Evolutionary conservation across 2,329 filamentous ascomycete species (phyloP), one percentile per base, ranked within the genome.

Genomic region (Sphaerulina musiva): DNA sequence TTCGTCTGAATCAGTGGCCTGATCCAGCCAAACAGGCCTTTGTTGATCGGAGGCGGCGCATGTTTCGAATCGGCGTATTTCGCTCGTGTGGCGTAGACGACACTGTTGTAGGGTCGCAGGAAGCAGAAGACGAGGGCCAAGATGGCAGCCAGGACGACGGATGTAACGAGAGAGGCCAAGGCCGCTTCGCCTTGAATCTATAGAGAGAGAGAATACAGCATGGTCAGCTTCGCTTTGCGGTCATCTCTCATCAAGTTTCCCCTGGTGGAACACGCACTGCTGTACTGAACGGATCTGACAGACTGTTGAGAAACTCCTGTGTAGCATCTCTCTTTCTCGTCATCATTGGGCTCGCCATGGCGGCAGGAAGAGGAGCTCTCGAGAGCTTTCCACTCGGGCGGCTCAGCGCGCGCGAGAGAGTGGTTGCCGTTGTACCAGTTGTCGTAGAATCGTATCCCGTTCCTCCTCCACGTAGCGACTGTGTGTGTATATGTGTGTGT

Each of bases 51-150:
- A 10, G 93, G 93, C 14, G 92, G 93, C 8, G 87, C 82, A 74
- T 95, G 90, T 71, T 86, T 89, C 62, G 89, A 84, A 70, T 97
- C 92, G 68, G 89, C 87, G 76, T 96, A 86, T 70, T 95, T 95
- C 46, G 95, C 78, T 69, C 95, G 92, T 40, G 93, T 93, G 3
- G 93, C 91, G 73, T 98, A 98, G 46, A 98, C 89, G 63, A 92
- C 81, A 53, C 85, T 86, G 71, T 97, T 92, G 72, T 91, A 90
- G 4, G 93, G 93, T 57, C 93, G 87, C 52, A 97, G 78, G 64
- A 96, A 76, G 59, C 89, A 95, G 78, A 97, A 98, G 60, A 84
- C 73, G 55, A 95, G 69, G 58, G 89, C 84, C 63, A 95, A 84
- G 62, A 84, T 77, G 59, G 80, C 66, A 7, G 89, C 89, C 66